A percentile compares a stretch with the other conserved stretches of the same genome.
These are phyloP conservation scores for Aegilops tauschii DNA, from an alignment of 176 grass and related monocot genomes.

Conservation along the genomic window DNA sequence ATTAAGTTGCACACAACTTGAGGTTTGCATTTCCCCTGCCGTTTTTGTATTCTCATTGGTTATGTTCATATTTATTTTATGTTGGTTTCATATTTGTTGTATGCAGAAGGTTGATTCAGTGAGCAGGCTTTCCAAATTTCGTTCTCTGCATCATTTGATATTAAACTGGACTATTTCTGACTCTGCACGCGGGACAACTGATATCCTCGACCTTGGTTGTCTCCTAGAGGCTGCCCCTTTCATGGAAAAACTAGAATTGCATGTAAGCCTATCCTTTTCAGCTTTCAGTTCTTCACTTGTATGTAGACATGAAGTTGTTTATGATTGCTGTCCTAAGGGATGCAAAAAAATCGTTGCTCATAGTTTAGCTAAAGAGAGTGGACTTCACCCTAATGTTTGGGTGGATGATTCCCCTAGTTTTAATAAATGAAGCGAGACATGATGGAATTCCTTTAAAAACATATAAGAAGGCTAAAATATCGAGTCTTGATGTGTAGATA, in stretches of 20 bases:
- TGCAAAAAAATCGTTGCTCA: no score
- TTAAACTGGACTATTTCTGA: neutral
- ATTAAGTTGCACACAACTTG: neutral
- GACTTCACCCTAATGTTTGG: no score
- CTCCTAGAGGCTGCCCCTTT: neutral
- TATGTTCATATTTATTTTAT: neutral
- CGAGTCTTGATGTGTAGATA: neutral
- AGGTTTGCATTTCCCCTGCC: neutral
- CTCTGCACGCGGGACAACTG: neutral
- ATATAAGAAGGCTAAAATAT: neutral
- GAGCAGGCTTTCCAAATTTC: neutral
- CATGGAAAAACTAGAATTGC: slow-evolving; percentile 1
- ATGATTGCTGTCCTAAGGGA: no score
- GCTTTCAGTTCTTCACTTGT: neutral
- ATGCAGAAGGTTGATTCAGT: neutral
- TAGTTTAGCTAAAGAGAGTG: no score
- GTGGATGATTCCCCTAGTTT: no score
- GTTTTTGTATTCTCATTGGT: neutral
- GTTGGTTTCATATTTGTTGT: neutral
- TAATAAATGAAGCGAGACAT: no score
- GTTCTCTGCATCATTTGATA: slow-evolving; percentile 2
- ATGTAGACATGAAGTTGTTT: neutral
- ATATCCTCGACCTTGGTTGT: slow-evolving; percentile 1
- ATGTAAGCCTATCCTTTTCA: neutral
- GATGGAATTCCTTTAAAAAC: no score